Base-by-base conservation (phyloP, 257 asterid species). In the Gynochthodes officinalis region DNA sequence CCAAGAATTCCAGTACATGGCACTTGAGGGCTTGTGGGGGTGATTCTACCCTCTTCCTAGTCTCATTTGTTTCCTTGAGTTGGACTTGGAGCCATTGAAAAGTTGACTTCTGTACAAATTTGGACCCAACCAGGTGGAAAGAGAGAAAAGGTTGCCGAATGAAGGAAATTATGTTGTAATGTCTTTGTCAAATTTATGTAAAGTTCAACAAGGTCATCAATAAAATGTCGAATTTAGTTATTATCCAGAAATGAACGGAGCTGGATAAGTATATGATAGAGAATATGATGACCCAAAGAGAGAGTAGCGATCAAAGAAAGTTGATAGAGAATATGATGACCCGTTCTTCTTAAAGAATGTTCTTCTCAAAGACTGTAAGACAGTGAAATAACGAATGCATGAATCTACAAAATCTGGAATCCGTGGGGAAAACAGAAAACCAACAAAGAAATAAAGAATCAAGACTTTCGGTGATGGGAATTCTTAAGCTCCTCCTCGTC, bases 151-250 rank as follows among this genome's bases (percentile, higher is more conserved):
- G 61, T 7, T 32, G 33, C 62, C 32, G 62, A 21, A 53, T 73
- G 69, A 64, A 16, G 52, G 70, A 33, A 72, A 21, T 44, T 43
- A 33, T 27, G 19, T 58, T 59, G 63, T 52, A 37, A 54, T 7
- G 21, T 52, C 63, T 52, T 42, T 33, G 49, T 35, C 14, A 57
- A 23, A 33, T 6, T n/a, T 48, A 15, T 19, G 19, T 39, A 7
- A 67, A 23, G 23, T 69, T 53, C 58, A 69, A 7, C 37, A 19
- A 49, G 2, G 35, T 52, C 10, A 67, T 33, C 2, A 11, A 32
- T 14, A 68, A 15, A 50, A 32, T 10, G 15, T 30, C 13, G 27
- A 48, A 43, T n/a, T 62, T 61, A 44, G 75, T 40, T 35, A 0
- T n/a, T 19, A 5, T 43, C 18, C 32, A 19, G 33, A 44, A 59